Conservation (phyloP, 768 basidiomycete species). For the Russula foetens region DNA sequence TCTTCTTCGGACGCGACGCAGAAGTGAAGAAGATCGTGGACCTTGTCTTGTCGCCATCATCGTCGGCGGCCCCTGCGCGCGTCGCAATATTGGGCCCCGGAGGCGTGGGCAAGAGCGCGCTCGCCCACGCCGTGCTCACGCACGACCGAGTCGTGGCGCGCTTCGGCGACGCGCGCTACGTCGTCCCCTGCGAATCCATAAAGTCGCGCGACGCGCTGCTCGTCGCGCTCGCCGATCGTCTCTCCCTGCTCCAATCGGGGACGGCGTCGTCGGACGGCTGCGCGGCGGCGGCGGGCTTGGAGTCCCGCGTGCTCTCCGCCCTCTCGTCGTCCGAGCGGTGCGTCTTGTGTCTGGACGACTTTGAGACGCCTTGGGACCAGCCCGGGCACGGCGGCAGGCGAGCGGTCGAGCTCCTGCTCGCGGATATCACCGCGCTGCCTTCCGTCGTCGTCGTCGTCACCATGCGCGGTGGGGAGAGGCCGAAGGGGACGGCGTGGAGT, state of each 20-base stretch:
- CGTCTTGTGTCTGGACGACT: constrained; percentile 33
- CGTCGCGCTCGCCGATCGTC: constrained; percentile 22
- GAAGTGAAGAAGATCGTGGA: constrained; percentile 8
- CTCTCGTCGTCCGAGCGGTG: constrained; percentile 22
- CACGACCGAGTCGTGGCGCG: constrained; percentile 19
- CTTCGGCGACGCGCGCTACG: constrained; percentile 25
- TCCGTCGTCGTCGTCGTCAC: constrained; percentile 13
- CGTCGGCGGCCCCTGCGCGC: background rate
- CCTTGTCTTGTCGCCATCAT: background rate
- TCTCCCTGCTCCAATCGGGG: constrained; percentile 16
- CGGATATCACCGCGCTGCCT: constrained; percentile 3
- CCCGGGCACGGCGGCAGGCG: background rate
- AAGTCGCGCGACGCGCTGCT: constrained; percentile 17
- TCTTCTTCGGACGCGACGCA: constrained; percentile 15
- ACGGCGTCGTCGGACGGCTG: background rate
- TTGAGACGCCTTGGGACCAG: constrained; percentile 34
- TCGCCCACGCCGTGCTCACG: constrained; percentile 30
- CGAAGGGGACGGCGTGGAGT: constrained; percentile 13
- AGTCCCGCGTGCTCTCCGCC: background rate
- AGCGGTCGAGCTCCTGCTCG: constrained; percentile 11
- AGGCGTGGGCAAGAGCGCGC: constrained; percentile 35
- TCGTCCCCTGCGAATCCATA: constrained; percentile 29
- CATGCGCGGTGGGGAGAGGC: constrained; percentile 14
- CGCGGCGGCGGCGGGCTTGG: background rate
- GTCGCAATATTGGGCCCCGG: constrained; percentile 25